A percentile compares a stretch with the other conserved stretches of the same genome.
These are phyloP conservation scores for Venturia carpophila DNA, from an alignment of 2,329 filamentous ascomycete species.

Conservation along the genomic window DNA sequence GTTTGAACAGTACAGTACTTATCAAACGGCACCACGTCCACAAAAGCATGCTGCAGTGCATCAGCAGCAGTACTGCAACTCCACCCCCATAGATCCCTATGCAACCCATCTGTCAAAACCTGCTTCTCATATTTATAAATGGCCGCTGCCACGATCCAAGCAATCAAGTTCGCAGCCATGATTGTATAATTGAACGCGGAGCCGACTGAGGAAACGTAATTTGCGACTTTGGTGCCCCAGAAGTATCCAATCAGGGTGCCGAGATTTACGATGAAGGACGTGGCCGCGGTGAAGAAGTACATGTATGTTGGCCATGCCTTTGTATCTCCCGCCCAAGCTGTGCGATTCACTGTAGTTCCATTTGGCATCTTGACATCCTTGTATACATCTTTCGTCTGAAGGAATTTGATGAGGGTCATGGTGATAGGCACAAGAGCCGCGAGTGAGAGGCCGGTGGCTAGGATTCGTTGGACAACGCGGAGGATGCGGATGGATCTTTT, in stretches of 20 bases:
- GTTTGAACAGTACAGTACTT: constrained; percentile 32
- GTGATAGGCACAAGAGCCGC: constrained; percentile 31
- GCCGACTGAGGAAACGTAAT: constrained; percentile 26
- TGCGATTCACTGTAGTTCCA: constrained; percentile 25
- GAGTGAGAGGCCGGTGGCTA: constrained; percentile 30
- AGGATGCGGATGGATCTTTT: constrained; percentile 34
- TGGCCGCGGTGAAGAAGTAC: constrained; percentile 30
- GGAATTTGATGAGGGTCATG: constrained; percentile 34
- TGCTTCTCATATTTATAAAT: constrained; percentile 34
- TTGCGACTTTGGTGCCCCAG: constrained; percentile 28
- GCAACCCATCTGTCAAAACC: constrained; percentile 26
- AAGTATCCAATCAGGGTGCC: constrained; percentile 30
- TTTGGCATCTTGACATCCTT: constrained; percentile 21
- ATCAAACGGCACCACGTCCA: constrained; percentile 30
- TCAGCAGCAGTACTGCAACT: constrained; percentile 30
- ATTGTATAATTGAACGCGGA: constrained; percentile 27
- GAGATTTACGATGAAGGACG: constrained; percentile 30
- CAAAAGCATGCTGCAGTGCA: constrained; percentile 33
- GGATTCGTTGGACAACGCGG: constrained; percentile 30
- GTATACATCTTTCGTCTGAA: constrained; percentile 29
- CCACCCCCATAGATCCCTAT: constrained; percentile 38
- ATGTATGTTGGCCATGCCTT: constrained; percentile 35
- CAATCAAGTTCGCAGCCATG: constrained; percentile 29
- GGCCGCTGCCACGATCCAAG: constrained; percentile 30
- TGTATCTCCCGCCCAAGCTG: constrained; percentile 32